A percentile compares a stretch with the other conserved stretches of the same genome.
Conservation (phyloP, 73 alveolate genomes). For the Symbiodinium natans region DNA sequence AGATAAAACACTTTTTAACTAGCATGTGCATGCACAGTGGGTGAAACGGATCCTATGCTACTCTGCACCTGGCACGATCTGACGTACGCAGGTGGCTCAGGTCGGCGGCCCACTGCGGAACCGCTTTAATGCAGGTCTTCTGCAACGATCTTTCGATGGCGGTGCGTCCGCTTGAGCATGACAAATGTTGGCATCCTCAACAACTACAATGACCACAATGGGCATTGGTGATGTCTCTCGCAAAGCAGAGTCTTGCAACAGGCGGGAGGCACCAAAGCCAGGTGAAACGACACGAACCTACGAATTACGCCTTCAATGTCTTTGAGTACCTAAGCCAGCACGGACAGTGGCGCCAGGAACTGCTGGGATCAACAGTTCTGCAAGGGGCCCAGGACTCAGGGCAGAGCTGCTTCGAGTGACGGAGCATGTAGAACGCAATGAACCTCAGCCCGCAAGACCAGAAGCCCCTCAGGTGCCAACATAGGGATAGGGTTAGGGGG, state of each 20-base stretch:
- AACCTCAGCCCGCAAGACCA: conserved; percentile 37
- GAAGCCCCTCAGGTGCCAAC: too few relatives aligned
- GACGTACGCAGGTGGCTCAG: not conserved
- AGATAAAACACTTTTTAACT: not conserved
- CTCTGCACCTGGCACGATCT: too few relatives aligned
- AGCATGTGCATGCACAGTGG: not conserved
- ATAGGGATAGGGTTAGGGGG: too few relatives aligned
- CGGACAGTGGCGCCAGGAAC: not conserved
- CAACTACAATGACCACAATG: too few relatives aligned
- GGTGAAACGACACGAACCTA: not conserved
- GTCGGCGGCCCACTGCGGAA: not conserved
- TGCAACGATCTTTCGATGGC: not conserved
- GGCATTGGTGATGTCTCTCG: too few relatives aligned
- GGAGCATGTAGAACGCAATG: conserved; percentile 92
- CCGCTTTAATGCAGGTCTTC: not conserved
- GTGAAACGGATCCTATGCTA: not conserved
- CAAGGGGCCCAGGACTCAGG: not conserved
- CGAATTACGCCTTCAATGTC: conserved; percentile 51
- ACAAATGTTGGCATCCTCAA: not conserved
- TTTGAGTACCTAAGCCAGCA: conserved; percentile 53
- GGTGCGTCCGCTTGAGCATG: not conserved
- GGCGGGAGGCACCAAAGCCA: not conserved
- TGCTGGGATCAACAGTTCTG: not conserved
- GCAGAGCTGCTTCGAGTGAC: conserved; percentile 66
- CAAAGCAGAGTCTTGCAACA: not conserved